phyloP scores from a whole-genome alignment of 2,329 filamentous ascomycete species.

The Penicillium carneum region DNA sequence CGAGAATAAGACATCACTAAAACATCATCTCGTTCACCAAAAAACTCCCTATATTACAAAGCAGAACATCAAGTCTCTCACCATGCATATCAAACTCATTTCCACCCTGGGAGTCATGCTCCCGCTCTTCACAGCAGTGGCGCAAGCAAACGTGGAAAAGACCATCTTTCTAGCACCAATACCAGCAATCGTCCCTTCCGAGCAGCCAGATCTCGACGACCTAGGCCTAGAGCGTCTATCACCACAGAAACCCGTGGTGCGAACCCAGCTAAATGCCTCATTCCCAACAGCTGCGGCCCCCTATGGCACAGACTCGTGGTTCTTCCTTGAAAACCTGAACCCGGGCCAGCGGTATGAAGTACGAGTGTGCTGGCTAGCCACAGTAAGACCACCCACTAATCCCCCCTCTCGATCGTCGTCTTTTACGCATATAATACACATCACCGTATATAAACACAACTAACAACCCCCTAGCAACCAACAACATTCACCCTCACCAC shows the following conservation, averaged over 20 bases:
- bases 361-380: constrained; percentile 90
- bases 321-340: constrained; percentile 74
- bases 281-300: constrained; percentile 67
- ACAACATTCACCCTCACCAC: constrained; percentile 77
- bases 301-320: constrained; percentile 75
- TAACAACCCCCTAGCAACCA: constrained; percentile 70
- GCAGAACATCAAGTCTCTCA: not conserved
- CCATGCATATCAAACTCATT: constrained; percentile 26
- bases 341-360: constrained; percentile 84
- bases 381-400: constrained; percentile 63
- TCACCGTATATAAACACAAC: constrained; percentile 23
- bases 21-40: constrained; percentile 1
- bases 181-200: constrained; percentile 62
- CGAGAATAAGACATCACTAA: constrained; percentile 6
- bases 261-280: constrained; percentile 69
- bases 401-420: not conserved
- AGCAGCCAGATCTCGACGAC: constrained; percentile 64
- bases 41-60: not conserved
- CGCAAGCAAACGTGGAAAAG: constrained; percentile 83
- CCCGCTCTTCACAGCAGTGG: constrained; percentile 27
- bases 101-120: constrained; percentile 27
- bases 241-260: constrained; percentile 62
- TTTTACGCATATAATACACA: constrained; percentile 7
- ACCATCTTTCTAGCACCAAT: constrained; percentile 80
- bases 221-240: constrained; percentile 72